phyloP scores from a whole-genome alignment of 2,329 filamentous ascomycete genomes.

The Colletotrichum trifolii region DNA sequence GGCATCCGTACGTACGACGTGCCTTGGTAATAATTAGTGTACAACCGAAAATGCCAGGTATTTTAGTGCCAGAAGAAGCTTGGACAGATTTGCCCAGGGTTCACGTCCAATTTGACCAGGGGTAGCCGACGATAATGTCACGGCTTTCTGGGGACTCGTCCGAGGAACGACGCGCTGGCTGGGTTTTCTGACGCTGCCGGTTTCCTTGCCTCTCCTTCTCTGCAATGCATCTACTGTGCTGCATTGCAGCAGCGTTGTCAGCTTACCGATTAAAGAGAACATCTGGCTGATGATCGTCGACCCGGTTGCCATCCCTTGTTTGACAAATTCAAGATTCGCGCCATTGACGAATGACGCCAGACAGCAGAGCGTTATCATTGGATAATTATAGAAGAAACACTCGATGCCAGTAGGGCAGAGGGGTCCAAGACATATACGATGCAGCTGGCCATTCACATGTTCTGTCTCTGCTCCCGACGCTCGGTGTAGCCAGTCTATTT shows the following conservation, averaged over 20 bases:
- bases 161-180: conserved; percentile 28
- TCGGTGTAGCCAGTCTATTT: no score
- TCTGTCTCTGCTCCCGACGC: not conserved
- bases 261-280: no score
- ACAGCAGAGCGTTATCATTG: not conserved
- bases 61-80: conserved; percentile 10
- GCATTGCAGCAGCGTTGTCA: no score
- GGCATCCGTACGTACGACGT: no score
- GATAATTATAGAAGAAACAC: conserved; percentile 15
- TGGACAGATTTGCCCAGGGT: conserved; percentile 33
- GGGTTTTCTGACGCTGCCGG: conserved; percentile 31
- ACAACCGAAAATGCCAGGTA: no score
- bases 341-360: not conserved
- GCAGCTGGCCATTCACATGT: conserved; percentile 30
- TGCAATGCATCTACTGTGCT: no score
- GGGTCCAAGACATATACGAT: conserved; percentile 23
- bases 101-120: conserved; percentile 24
- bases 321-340: not conserved
- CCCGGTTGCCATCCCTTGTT: no score
- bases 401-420: conserved; percentile 23
- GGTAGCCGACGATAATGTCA: conserved; percentile 18
- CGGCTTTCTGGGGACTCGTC: conserved; percentile 31
- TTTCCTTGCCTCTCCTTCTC: conserved; percentile 12
- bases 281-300: no score
- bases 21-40: no score